These are phyloP conservation scores for Rhodamnia argentea DNA, from an alignment of 345 rosid genomes.

Conservation along the genomic window DNA sequence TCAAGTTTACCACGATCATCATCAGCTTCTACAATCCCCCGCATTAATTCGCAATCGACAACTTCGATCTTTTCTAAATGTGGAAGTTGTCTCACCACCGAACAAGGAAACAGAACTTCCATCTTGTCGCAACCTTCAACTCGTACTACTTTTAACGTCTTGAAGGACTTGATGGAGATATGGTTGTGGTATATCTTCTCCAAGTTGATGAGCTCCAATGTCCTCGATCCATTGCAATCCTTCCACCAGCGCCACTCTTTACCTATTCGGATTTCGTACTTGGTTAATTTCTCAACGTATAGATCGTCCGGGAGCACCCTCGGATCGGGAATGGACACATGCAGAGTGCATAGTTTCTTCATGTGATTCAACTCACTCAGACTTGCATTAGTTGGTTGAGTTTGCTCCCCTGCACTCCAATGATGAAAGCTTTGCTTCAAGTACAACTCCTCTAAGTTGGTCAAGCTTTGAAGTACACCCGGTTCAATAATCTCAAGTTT, in stretches of 20 bases:
- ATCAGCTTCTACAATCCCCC: too few relatives aligned
- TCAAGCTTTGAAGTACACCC: not conserved
- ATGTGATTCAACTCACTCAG: not conserved
- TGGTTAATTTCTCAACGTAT: not conserved
- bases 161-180: too few relatives aligned
- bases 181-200: too few relatives aligned
- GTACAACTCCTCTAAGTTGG: not conserved
- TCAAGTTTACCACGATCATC: too few relatives aligned
- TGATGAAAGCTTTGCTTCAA: rapidly evolving
- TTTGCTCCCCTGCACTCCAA: not conserved
- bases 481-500: not conserved
- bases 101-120: too few relatives aligned
- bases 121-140: too few relatives aligned
- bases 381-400: not conserved
- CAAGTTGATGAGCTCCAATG: not conserved
- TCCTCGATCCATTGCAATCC: not conserved
- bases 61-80: too few relatives aligned
- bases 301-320: not conserved
- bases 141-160: not conserved
- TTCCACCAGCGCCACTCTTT: rapidly evolving
- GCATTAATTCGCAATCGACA: too few relatives aligned
- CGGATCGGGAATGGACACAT: not conserved
- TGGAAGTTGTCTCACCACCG: too few relatives aligned
- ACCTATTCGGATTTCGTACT: not conserved
- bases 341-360: not conserved